Percentiles rank a stretch among this genome's conserved stretches.
phyloP scores from a whole-genome alignment of 352 stramenopile species.

The Discostella stelligera region DNA sequence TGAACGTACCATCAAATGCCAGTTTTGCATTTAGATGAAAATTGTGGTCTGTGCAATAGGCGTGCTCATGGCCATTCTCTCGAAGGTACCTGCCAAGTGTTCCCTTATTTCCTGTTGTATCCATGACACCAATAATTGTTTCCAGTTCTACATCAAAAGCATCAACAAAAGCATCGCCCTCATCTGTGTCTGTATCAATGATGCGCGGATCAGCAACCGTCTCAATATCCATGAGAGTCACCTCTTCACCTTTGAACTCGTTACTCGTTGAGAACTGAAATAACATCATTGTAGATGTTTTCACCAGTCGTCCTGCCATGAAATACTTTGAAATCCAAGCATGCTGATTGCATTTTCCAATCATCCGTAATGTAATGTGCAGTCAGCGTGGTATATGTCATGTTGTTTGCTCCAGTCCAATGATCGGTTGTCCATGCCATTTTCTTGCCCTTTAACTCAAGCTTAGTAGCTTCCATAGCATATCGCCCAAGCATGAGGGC shows the following conservation, averaged over 20 bases:
- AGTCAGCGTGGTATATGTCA: not conserved
- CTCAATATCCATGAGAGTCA: too few relatives aligned
- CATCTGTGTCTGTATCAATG: too few relatives aligned
- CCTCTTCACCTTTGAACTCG: too few relatives aligned
- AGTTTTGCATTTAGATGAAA: conserved; percentile 11
- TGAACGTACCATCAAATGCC: conserved; percentile 1
- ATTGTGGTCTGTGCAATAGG: conserved; percentile 7
- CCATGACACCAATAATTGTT: conserved; percentile 2
- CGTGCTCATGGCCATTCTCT: conserved; percentile 1
- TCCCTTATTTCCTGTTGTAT: conserved; percentile 4
- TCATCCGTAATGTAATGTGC: not conserved
- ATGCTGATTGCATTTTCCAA: not conserved
- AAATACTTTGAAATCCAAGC: conserved; percentile 7
- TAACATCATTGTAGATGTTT: not conserved
- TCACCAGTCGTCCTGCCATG: not conserved
- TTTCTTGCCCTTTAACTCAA: not conserved
- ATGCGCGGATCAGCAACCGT: too few relatives aligned
- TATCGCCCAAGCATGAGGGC: not conserved
- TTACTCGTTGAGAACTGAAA: too few relatives aligned
- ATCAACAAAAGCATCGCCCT: too few relatives aligned
- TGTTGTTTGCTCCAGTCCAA: not conserved
- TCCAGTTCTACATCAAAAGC: not conserved
- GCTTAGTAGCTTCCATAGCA: conserved; percentile 1
- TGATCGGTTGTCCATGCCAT: not conserved
- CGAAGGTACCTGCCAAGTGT: conserved; percentile 1